Base-by-base conservation (phyloP, 2,329 filamentous ascomycete species). In the Fusarium illudens region DNA sequence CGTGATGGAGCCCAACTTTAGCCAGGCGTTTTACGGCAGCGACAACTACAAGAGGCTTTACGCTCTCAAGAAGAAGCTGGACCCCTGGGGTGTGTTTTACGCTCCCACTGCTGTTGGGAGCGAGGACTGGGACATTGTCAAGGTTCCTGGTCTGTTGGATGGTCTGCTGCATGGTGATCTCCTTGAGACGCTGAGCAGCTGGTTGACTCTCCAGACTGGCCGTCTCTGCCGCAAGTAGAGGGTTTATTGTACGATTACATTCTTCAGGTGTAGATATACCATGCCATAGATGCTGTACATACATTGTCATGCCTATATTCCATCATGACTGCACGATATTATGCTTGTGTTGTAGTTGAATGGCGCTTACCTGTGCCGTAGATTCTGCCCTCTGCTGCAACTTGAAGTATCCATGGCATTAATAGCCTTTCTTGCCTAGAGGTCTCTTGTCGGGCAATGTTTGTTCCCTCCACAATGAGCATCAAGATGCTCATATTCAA, bases 51-150 rank as follows among this genome's bases (percentile, higher is more conserved):
- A 64, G 13, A 55, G 68, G 4, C 69, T 78, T 12, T 62, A 73
- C n/a, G 62, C 63, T 19, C 65, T 76, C 30, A 79, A 79, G 73
- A 67, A 74, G 49, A 72, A 75, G 67, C 64, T 75, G 19, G 77
- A 79, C 33, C 77, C 77, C 1, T 51, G 64, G 29, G 64, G 65
- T 6, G 50, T 78, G 1, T 77, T 79, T 22, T 64, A 64, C 25
- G 63, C 65, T 15, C 65, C 65, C 9, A 67, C 65, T 11, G 46
- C 63, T 9, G 63, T 67, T 12, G 65, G 65, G 13, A 67, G 65
- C 54, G 65, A 68, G 39, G 57, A 67, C 37, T 67, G 64, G 63
- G 27, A 57, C 29, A 60, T 68, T 50, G 58, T 46, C 6, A 29
- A 63, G 15, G 50, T 60, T 8, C 30, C 51, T 13, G 46, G 49